Evolutionary conservation across 805 yeast genomes (phyloP), one percentile per base, ranked within the genome.

Genomic region (Candida jianshihensis): DNA sequence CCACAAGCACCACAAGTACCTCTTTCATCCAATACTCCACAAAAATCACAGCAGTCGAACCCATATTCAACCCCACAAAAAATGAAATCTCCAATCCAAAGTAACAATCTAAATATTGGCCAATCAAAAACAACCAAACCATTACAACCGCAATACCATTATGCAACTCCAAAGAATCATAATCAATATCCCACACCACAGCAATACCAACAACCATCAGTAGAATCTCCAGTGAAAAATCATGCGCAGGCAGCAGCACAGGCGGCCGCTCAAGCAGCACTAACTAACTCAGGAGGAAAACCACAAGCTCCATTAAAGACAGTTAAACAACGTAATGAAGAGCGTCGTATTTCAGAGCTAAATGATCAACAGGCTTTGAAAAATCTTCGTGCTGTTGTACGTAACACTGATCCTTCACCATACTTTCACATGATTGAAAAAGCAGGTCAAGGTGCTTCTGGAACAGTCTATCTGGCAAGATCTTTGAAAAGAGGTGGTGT

Each of bases 391-490:
- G 75, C 86, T 4, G 96, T 89, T 22, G 96, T 92, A 9, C 77
- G 80, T 45, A 76, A 73, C 49, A 71, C 75, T 30, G 95, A 92
- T 61, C 99, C 99, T n/a, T 70, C 86, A 6, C 81, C 87, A 29
- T 71, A 71, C 41, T 84, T 83, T 63, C 75, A 75, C 51, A 78
- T 82, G 61, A 70, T 84, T 42, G 87, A 81, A 54, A 81, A 81
- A 47, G 92, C 90, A 1, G 99, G 99, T 14, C 97, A 92, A 63
- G 99, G 99, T 52, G 99, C 99, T 0, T 77, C 89, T 44, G 99
- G 98, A 15, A 87, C 94, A 4, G 99, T 92, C 15, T 92, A 83
- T 54, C 66, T 88, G 33, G 96, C 96, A 1, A 79, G 76, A 52
- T 71, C 81, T 31, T 60, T 75, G 33, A 68, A 68, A 37, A 60